These are phyloP conservation scores for Arxiozyma telluris DNA, from an alignment of 1,139 yeast genomes.

Conservation along the genomic window DNA sequence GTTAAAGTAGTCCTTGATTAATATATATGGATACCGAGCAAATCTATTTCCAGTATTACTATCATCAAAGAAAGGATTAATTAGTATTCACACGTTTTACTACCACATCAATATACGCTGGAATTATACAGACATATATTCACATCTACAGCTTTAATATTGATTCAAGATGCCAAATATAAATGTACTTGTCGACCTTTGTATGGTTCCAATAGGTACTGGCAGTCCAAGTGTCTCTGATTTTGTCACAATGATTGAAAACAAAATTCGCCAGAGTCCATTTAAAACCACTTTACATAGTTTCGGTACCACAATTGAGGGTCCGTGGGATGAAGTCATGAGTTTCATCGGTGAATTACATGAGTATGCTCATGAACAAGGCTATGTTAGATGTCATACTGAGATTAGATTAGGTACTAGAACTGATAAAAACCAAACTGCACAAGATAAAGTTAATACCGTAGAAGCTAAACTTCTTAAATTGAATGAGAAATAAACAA, in stretches of 20 bases:
- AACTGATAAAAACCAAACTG: constrained; percentile 57
- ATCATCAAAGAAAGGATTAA: not conserved
- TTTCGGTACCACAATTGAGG: constrained; percentile 85
- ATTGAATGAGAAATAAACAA: constrained; percentile 1
- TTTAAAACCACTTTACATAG: constrained; percentile 67
- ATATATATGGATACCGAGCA: not conserved
- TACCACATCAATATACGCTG: not conserved
- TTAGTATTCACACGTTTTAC: not conserved
- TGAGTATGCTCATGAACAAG: constrained; percentile 55
- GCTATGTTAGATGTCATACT: constrained; percentile 70
- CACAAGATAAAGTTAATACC: constrained; percentile 49
- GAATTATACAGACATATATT: no score
- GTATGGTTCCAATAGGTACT: constrained; percentile 80
- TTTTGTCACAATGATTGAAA: constrained; percentile 63
- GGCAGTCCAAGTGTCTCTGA: constrained; percentile 68
- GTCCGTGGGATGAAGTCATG: constrained; percentile 88
- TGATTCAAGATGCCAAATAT: constrained; percentile 37
- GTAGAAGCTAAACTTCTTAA: constrained; percentile 4
- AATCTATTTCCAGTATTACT: not conserved
- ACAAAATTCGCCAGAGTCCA: constrained; percentile 49
- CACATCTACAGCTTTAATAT: not conserved
- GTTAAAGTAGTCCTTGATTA: not conserved
- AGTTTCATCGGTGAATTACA: constrained; percentile 72
- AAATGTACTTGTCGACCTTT: constrained; percentile 60
- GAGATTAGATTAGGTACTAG: constrained; percentile 79